Evolutionary conservation across 805 yeast genomes (phyloP), one percentile per base, ranked within the genome.

Genomic region (Blastobotrys attinorum): DNA sequence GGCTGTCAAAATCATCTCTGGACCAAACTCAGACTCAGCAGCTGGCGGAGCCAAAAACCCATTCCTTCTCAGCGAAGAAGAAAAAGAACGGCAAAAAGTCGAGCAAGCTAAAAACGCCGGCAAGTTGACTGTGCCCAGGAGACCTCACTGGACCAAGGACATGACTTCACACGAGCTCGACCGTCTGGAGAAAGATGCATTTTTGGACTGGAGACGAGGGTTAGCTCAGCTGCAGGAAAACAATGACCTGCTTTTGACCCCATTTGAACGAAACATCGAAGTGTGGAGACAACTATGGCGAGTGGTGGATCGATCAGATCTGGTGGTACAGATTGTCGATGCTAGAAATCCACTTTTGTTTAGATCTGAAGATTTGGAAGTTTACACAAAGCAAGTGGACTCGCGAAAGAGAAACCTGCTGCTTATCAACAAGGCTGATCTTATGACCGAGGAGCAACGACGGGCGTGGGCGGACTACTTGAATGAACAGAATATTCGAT

Each of bases 231-330:
- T 92, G 45, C 94, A 89, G 50, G 95, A 90, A 61, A 75, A 74
- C 53, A 78, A 87, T 51, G 95, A 90, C 62, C 70, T 92, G 56
- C 69, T 89, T 47, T 72, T 92, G 60, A 92, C 98, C 0, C 98
- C 98, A 3, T 92, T 90, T 60, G 98, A 92, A 69, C 79, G 98
- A 69, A 92, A 92, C 62, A 71, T 92, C 51, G 96, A 90, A 71
- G 97, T 92, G 46, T 92, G 98, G 98, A 80, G 92, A 60, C 98
- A 92, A 66, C 70, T 92, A 52, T 92, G 98, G 98, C 77, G 98
- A 66, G 98, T 92, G 36, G 84, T 88, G 20, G 98, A 92, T 64
- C 77, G 97, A 59, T 85, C 92, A 20, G 96, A 90, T 63, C 71
- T 92, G 55, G 78, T 92, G 32, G 97, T 92, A 4, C 98, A 92